Evolutionary conservation across 2,329 filamentous ascomycete genomes (phyloP), one percentile per base, ranked within the genome.

Genomic region (Penicillium carneum): DNA sequence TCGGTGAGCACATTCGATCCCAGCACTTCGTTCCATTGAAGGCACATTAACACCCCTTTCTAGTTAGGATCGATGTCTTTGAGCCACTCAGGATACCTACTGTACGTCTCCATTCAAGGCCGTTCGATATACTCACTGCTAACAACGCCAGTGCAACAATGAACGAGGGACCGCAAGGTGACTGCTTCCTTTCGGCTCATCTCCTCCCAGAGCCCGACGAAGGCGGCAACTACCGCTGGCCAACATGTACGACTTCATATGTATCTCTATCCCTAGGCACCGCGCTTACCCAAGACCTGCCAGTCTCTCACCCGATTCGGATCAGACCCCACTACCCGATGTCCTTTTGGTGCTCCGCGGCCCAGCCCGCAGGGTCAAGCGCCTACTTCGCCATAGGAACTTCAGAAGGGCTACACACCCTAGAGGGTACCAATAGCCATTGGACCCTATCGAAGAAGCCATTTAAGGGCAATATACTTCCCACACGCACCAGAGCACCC

Each of bases 331-430:
- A 51, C 61, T 67, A 34, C 63, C 68, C 18, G 7, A 51, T 57
- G 46, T 74, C 75, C 1, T 52, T 78, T 33, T 79, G 76, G 75
- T 78, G 73, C 51, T 77, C 76, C 3, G 72, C 76, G 1, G 62
- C 77, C 1, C 74, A 72, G 26, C 77, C 77, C 39, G 63, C 62
- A 23, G 66, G 70, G 4, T 61, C 66, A 16, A 72, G 64, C 16
- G 67, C 73, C 1, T 55, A 72, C 10, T 80, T 80, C 47, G 76
- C 76, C 31, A 66, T 79, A 34, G 78, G 77, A 4, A 76, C 76
- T 4, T 78, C 76, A 4, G 67, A 74, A 2, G 77, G 77, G 14
- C 64, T 80, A 10, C 63, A 76, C 47, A 76, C 71, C 2, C 60
- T 79, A 6, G 67, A 74, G 47, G 71, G 71, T 16, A 58, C 66